Evolutionary conservation across 768 basidiomycete species (phyloP).

Genomic region (Russula emetica): DNA sequence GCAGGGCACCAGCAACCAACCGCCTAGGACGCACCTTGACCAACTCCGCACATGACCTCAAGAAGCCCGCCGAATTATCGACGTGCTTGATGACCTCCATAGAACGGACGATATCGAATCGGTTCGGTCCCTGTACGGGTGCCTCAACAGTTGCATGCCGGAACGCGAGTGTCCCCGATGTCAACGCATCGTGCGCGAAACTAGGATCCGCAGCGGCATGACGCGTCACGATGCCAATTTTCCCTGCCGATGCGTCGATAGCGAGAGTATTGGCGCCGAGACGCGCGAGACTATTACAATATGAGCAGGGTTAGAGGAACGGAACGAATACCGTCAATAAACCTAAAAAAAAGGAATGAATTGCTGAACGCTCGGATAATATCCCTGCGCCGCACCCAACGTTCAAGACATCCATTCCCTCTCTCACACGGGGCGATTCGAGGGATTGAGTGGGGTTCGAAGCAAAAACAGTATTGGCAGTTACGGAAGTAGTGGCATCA

Average conservation of each 20-base stretch:
- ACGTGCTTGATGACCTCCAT: slow-evolving; percentile 99
- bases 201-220: slow-evolving; percentile 78
- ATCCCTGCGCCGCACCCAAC: slow-evolving; percentile 96
- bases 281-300: slow-evolving; percentile 60
- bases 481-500: slow-evolving; percentile 28
- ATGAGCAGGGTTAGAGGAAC: too few species aligned
- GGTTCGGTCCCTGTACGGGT: slow-evolving; percentile 56
- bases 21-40: slow-evolving; percentile 65
- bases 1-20: not conserved
- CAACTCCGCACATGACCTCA: slow-evolving; percentile 74
- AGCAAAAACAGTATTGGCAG: slow-evolving; percentile 13
- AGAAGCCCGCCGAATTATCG: slow-evolving; percentile 81
- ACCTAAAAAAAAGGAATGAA: not conserved
- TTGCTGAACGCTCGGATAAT: slow-evolving; percentile 59
- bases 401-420: slow-evolving; percentile 73
- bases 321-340: not conserved
- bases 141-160: slow-evolving; percentile 70
- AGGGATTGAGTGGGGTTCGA: slow-evolving; percentile 21
- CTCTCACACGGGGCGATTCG: slow-evolving; percentile 40
- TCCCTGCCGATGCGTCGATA: slow-evolving; percentile 85
- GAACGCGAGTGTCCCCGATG: slow-evolving; percentile 43
- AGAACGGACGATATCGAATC: slow-evolving; percentile 90
- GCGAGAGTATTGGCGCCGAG: slow-evolving; percentile 84
- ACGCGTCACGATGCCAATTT: slow-evolving; percentile 76
- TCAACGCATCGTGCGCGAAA: slow-evolving; percentile 35